Percentiles rank a stretch among this genome's conserved stretches.
These are phyloP conservation scores for Diaporthe capsici DNA, from an alignment of 2,329 filamentous ascomycete genomes.

Conservation along the genomic window DNA sequence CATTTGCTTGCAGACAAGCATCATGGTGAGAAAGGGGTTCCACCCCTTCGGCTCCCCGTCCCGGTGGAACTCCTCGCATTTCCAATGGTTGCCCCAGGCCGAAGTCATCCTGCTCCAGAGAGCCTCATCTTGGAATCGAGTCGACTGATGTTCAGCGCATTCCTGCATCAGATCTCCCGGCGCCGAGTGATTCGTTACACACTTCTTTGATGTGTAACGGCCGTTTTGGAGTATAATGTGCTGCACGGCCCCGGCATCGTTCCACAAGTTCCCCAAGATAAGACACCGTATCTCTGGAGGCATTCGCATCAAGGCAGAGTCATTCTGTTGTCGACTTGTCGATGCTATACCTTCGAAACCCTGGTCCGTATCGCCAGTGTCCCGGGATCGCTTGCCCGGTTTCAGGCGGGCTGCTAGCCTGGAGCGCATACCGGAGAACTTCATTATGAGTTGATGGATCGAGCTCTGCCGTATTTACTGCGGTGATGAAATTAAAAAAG, in stretches of 20 bases:
- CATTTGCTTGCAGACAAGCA: conserved; percentile 22
- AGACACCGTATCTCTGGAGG: conserved; percentile 14
- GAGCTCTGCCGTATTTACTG: conserved; percentile 9
- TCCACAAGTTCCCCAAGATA: conserved; percentile 14
- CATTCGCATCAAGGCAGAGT: conserved; percentile 11
- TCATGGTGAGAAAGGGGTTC: conserved; percentile 11
- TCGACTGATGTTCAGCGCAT: conserved; percentile 14
- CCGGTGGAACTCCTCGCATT: conserved; percentile 17
- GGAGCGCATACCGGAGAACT: conserved; percentile 11
- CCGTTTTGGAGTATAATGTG: conserved; percentile 2
- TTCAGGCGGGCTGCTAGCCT: conserved; percentile 15
- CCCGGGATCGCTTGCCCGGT: conserved; percentile 4
- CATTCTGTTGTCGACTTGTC: conserved; percentile 13
- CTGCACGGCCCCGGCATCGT: conserved; percentile 17
- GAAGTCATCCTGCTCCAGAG: conserved; percentile 15
- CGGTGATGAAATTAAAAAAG: neutral
- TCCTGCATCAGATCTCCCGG: conserved; percentile 20
- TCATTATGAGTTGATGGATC: neutral
- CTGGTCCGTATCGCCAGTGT: conserved; percentile 16
- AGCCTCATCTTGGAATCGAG: conserved; percentile 12
- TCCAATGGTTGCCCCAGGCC: conserved; percentile 16
- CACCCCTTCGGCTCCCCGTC: neutral
- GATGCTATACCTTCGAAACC: conserved; percentile 16
- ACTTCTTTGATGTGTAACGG: conserved; percentile 12
- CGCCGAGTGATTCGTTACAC: conserved; percentile 16